These are phyloP conservation scores for Candida endomychidarum DNA, from an alignment of 805 yeast genomes.

Conservation along the genomic window DNA sequence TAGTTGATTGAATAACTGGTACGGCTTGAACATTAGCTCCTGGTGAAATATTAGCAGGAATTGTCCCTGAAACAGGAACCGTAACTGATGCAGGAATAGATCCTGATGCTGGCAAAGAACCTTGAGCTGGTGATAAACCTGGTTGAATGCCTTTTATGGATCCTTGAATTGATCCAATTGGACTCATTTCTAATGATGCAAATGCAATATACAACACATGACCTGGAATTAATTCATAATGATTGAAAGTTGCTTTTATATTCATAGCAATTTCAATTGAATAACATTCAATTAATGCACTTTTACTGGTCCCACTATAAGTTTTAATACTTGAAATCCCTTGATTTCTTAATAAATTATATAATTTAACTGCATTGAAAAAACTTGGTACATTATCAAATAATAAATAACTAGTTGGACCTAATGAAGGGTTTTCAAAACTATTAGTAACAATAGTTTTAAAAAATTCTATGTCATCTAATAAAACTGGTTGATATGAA, in stretches of 20 bases:
- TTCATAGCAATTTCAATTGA: constrained; percentile 72
- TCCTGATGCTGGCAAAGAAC: neutral
- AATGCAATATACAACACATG: constrained; percentile 75
- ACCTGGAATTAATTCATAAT: constrained; percentile 80
- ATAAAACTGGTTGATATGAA: constrained; percentile 23
- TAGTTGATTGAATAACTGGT: neutral
- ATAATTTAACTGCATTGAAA: constrained; percentile 48
- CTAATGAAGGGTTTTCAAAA: constrained; percentile 64
- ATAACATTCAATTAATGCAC: constrained; percentile 65
- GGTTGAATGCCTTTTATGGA: no score
- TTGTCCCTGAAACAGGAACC: neutral
- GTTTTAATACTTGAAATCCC: constrained; percentile 22
- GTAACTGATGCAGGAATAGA: neutral
- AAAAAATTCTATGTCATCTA: constrained; percentile 62
- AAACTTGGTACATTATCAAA: constrained; percentile 81
- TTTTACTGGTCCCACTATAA: constrained; percentile 20
- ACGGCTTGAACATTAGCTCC: neutral
- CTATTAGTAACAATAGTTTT: constrained; percentile 66
- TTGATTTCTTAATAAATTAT: constrained; percentile 20
- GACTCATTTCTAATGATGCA: constrained; percentile 52
- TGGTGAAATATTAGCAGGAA: neutral
- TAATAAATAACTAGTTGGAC: constrained; percentile 76
- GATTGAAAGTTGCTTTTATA: constrained; percentile 76
- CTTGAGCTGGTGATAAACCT: no score
- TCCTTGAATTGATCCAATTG: neutral